phyloP scores from a whole-genome alignment of 139 green algal genomes.

The Tetraselmis striata region DNA sequence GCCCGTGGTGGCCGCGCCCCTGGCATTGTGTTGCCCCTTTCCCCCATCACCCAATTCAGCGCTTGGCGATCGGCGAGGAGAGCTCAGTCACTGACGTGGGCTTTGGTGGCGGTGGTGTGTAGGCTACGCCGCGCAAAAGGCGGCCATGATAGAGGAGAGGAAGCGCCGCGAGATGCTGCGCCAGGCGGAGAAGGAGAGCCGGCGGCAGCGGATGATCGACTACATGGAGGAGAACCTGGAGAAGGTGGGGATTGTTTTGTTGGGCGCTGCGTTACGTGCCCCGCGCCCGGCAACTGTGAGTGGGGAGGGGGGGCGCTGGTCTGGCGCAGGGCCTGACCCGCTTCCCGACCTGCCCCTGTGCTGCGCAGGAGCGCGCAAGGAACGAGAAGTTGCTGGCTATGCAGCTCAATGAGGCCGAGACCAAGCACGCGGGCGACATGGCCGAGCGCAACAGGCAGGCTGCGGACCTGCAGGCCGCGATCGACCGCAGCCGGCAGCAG shows the following conservation, averaged over 20 bases:
- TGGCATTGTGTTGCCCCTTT: too few species aligned
- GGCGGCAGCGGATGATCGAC: slow-evolving; percentile 5
- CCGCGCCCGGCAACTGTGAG: too few species aligned
- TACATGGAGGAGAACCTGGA: slow-evolving; percentile 12
- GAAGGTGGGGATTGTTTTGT: too few species aligned
- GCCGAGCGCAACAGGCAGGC: slow-evolving; percentile 2
- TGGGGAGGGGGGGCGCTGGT: too few species aligned
- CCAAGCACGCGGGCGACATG: neutral
- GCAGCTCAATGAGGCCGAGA: slow-evolving; percentile 2
- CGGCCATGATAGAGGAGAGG: slow-evolving; percentile 3
- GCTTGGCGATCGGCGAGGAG: too few species aligned
- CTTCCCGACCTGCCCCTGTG: too few species aligned
- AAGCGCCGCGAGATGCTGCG: slow-evolving; percentile 6
- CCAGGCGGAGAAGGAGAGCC: slow-evolving; percentile 5
- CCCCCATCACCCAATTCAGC: too few species aligned
- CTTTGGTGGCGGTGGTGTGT: too few species aligned
- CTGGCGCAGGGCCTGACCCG: too few species aligned
- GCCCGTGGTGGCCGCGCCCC: too few species aligned
- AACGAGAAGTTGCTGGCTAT: slow-evolving; percentile 6
- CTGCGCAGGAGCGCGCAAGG: neutral
- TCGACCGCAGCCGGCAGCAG: slow-evolving; percentile 26
- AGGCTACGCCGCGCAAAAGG: slow-evolving; percentile 11
- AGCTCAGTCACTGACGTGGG: too few species aligned
- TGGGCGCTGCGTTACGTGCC: too few species aligned
- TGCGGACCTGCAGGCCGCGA: neutral